Base-by-base conservation (phyloP, 1,139 yeast genomes). In the Geotrichum candidum region DNA sequence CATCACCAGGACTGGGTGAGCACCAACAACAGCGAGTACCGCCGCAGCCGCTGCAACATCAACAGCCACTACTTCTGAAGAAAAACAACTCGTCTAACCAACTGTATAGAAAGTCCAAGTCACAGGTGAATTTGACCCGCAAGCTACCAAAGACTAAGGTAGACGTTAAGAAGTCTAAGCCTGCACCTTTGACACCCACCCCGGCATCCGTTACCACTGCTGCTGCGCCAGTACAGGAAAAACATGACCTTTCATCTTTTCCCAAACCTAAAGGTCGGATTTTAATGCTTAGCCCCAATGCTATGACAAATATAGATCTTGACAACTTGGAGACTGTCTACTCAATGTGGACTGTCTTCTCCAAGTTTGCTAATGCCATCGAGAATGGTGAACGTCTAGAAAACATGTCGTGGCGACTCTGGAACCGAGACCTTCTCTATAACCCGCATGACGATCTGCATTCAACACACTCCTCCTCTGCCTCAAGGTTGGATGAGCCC, bases 391-490 rank as follows among this genome's bases (percentile, higher is more conserved):
- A 80, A 60, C 74, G 87, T 25, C 72, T 84, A 13, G 87, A 83
- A 69, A 84, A 84, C 68, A 76, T 83, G 61, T 80, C 84, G 57
- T 84, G 87, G 87, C 74, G 87, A 51, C 77, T 83, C 50, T 83
- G 84, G 71, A 82, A 82, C 64, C 74, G 84, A 57, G 82, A 80
- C 56, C 61, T 81, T 2, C 68, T 77, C 25, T 63, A 61, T 50
- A 59, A 61, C 53, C 54, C 54, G 23, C 25, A 23, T 9, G 57
- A 50, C 38, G 48, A 41, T n/a, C 6, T 38, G 45, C 13, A 13
- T 5, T 9, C 18, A 9, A n/a, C 22, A 15, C 18, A 18, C 9
- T 41, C 48, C 22, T 41, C 23, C 22, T 41, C 22, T 5, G 18
- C 48, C 10, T 1, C 48, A 41, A n/a, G 9, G 3, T 10, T n/a